phyloP scores from a whole-genome alignment of 768 basidiomycete species.

The Roridomyces roridus region DNA sequence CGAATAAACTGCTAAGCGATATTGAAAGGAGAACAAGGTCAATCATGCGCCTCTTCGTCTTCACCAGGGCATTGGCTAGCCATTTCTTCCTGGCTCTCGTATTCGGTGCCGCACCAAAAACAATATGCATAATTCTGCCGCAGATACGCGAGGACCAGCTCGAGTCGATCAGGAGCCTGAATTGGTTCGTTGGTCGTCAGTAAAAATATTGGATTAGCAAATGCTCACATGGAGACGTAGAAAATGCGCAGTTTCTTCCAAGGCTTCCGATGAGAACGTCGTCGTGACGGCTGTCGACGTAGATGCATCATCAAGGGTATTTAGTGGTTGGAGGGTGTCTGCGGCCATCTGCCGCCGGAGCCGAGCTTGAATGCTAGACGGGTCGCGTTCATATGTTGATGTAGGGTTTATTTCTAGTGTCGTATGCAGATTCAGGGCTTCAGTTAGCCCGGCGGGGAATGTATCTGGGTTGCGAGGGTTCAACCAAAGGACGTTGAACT shows the following conservation, averaged over 20 bases:
- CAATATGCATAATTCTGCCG: constrained; percentile 78
- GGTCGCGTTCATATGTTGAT: constrained; percentile 30
- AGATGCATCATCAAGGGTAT: constrained; percentile 35
- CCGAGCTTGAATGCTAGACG: constrained; percentile 47
- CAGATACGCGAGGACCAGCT: constrained; percentile 73
- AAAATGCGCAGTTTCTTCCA: constrained; percentile 74
- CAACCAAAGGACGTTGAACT: constrained; percentile 88
- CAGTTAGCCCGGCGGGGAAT: constrained; percentile 70
- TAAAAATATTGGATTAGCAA: constrained; percentile 16
- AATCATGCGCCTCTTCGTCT: constrained; percentile 83
- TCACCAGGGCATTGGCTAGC: constrained; percentile 71
- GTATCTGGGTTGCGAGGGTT: constrained; percentile 68
- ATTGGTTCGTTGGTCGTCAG: constrained; percentile 16
- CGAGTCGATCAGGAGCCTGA: constrained; percentile 75
- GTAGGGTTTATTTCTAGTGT: constrained; percentile 27
- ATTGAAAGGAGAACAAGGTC: constrained; percentile 26
- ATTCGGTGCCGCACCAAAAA: constrained; percentile 89
- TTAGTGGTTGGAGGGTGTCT: constrained; percentile 68
- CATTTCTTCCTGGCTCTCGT: constrained; percentile 67
- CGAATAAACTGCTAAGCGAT: constrained; percentile 15
- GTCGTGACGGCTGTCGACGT: constrained; percentile 32
- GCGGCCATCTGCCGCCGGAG: constrained; percentile 76
- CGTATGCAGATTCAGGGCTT: constrained; percentile 55
- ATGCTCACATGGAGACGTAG: constrained; percentile 64
- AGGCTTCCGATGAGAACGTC: constrained; percentile 56